Evolutionary conservation across 495 filamentous ascomycete species (phyloP), one percentile per base, ranked within the genome.

Genomic region (Rusavskia elegans): DNA sequence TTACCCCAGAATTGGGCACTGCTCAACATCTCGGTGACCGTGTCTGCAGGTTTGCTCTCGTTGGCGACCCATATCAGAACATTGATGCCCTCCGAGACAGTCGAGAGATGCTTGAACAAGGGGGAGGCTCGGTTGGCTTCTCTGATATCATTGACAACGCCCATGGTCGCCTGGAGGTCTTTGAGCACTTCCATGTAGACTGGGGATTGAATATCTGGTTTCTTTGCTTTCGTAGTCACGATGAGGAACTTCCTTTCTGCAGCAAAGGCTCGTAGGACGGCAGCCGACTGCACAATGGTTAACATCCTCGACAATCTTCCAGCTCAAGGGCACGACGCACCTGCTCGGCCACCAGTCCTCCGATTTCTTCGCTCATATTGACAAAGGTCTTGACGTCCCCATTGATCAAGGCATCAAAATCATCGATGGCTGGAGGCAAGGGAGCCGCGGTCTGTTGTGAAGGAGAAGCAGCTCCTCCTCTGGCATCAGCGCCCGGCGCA

Each of bases 1-100:
- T 98, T 95, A 2, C 92, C 93, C 55, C 81, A 95, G 69, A 87
- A 93, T 64, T 95, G 77, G 27, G 89, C 84, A 46, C 85, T 80
- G 23, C 78, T 79, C 8, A 92, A 68, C 45, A 81, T 80, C 45
- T 94, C 90, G 29, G 74, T 74, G 37, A 96, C 81, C 56, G 85
- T 87, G 50, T 87, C 86, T 55, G 75, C 80, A 1, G 92, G 92
- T 62, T 87, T 89, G 27, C 68, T 66, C 42, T 89, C 82, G 20
- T 87, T 75, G 0, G 78, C 80, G 50, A 96, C 81, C 92, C 92
- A 98, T 19, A 81, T 81, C 39, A 97, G 70, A 7, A 84, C 81
- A 54, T 80, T 78, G 58, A 95, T 88, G 58, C 88, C 87, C 59
- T 96, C 89, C 2, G 85, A 78, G n/a, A 97, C 83, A 40, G 87